Conservation (phyloP, 202 grass and related monocot genomes). For the Hordeum pubiflorum region DNA sequence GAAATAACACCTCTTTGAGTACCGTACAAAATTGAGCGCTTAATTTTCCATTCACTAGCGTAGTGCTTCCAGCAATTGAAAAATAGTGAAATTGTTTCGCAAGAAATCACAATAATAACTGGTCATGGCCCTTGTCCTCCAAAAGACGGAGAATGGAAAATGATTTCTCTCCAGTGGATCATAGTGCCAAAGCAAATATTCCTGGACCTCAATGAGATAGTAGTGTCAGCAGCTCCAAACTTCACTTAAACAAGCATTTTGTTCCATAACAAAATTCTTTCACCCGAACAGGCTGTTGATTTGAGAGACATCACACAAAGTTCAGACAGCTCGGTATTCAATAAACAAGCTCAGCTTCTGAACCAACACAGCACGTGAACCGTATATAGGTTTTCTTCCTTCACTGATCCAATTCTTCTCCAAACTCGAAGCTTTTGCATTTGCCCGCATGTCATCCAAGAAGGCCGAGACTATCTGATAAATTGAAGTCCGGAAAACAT, state of each 20-base stretch:
- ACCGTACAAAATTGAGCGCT: background rate
- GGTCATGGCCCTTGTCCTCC: background rate
- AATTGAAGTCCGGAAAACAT: conserved; percentile 70
- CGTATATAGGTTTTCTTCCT: conserved; percentile 70
- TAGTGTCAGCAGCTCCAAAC: background rate
- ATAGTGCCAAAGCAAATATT: background rate
- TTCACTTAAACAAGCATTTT: background rate
- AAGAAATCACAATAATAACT: background rate
- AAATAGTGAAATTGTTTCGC: background rate
- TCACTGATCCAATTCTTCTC: conserved; percentile 88
- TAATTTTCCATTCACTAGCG: background rate
- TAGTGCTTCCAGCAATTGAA: background rate
- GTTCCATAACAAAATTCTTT: background rate
- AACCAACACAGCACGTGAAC: conserved; percentile 62
- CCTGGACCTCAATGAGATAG: background rate
- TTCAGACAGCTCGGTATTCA: conserved; percentile 72
- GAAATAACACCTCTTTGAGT: background rate
- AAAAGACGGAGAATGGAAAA: background rate
- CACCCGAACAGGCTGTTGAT: background rate
- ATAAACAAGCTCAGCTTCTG: conserved; percentile 76
- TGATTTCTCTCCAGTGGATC: background rate
- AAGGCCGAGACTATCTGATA: conserved; percentile 82
- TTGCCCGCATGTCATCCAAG: conserved; percentile 61
- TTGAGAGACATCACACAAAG: background rate
- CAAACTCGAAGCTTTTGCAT: conserved; percentile 60